These are phyloP conservation scores for Tolypocladium cylindrosporum DNA, from an alignment of 2,329 filamentous ascomycete genomes.

Conservation along the genomic window DNA sequence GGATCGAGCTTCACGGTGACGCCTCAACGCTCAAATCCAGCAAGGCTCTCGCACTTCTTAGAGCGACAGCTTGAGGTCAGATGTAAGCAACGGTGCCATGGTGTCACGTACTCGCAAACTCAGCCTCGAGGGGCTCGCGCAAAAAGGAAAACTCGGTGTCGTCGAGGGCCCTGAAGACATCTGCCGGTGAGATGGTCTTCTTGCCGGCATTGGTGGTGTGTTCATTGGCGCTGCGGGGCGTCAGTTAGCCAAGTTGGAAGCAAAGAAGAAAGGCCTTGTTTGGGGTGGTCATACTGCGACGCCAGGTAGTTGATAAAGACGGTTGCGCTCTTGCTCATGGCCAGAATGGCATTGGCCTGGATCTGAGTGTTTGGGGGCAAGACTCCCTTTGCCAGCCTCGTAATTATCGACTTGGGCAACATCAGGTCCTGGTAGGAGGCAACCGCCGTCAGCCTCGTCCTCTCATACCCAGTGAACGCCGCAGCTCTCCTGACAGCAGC, in stretches of 20 bases:
- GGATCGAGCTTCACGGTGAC: too few relatives aligned
- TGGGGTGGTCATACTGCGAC: slow-evolving; percentile 49
- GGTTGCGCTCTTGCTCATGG: slow-evolving; percentile 71
- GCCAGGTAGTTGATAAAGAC: slow-evolving; percentile 77
- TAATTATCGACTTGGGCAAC: slow-evolving; percentile 73
- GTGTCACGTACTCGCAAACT: slow-evolving; percentile 56
- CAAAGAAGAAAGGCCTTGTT: neutral
- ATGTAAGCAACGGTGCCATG: neutral
- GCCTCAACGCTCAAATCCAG: neutral
- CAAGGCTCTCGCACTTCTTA: neutral
- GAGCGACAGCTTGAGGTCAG: too few relatives aligned
- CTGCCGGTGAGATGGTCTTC: slow-evolving; percentile 67
- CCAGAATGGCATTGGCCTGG: slow-evolving; percentile 70
- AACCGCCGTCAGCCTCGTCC: neutral
- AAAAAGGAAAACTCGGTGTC: slow-evolving; percentile 70
- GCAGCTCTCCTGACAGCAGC: neutral
- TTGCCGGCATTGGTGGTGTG: slow-evolving; percentile 56
- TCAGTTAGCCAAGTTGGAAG: slow-evolving; percentile 1
- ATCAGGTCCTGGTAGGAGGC: slow-evolving; percentile 51
- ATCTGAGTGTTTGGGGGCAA: slow-evolving; percentile 74
- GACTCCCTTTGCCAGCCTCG: slow-evolving; percentile 68
- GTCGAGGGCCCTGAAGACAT: slow-evolving; percentile 69
- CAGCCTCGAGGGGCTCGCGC: slow-evolving; percentile 57
- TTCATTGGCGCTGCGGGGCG: slow-evolving; percentile 55
- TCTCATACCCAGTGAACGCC: neutral